A percentile compares a stretch with the other conserved stretches of the same genome.
phyloP scores from a whole-genome alignment of 345 rosid genomes.

The Dimocarpus longan region DNA sequence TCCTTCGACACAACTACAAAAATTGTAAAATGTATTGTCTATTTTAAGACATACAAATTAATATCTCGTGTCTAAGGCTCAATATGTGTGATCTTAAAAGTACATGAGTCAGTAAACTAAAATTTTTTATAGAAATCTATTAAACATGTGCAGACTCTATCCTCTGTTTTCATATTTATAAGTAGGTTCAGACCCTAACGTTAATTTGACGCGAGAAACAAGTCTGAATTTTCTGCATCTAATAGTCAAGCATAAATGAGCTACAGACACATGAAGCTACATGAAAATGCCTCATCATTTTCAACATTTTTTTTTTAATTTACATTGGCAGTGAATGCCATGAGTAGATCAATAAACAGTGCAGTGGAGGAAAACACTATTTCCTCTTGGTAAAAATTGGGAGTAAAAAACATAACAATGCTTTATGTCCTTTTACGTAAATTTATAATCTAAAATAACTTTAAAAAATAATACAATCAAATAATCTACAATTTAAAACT shows the following conservation, averaged over 20 bases:
- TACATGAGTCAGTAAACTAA: not conserved
- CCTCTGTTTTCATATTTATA: not conserved
- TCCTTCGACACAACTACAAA: not conserved
- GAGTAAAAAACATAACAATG: too few species aligned
- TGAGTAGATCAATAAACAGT: too few species aligned
- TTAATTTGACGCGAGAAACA: not conserved
- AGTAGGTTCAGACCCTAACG: not conserved
- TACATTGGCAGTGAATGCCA: too few species aligned
- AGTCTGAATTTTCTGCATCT: not conserved
- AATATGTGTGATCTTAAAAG: not conserved
- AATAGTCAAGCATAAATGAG: not conserved
- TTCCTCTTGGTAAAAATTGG: too few species aligned
- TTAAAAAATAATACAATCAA: too few species aligned
- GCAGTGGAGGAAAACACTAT: too few species aligned
- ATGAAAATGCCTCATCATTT: not conserved
- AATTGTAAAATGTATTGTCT: not conserved
- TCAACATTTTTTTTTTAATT: too few species aligned
- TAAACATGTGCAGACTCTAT: not conserved
- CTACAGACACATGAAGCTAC: not conserved
- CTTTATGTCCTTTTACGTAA: too few species aligned
- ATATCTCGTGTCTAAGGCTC: not conserved
- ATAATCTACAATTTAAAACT: too few species aligned
- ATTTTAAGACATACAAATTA: not conserved
- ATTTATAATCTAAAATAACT: too few species aligned
- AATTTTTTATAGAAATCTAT: not conserved